Evolutionary conservation across 306 rosid genomes (phyloP), one percentile per base, ranked within the genome.

Genomic region (Cajanus cajan): DNA sequence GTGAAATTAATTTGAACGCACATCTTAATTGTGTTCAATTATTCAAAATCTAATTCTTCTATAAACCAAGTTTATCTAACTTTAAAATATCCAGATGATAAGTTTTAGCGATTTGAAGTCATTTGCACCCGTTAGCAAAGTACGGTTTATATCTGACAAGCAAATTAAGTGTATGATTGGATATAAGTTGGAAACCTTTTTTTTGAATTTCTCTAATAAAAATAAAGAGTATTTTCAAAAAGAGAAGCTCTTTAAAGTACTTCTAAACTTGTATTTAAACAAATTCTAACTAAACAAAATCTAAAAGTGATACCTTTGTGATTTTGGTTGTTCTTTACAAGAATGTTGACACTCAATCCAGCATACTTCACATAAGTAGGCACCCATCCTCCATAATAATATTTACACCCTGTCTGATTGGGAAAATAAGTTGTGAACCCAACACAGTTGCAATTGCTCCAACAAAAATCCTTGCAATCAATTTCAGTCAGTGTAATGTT

Each of bases 401-500:
- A 70, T 21, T 1, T 15, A 39, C 82, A 78, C 11, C 76, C 76
- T 0, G 82, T 78, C 2, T 43, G 43, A 31, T 78, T 69, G 19
- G 15, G 6, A 51, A 54, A 69, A 4, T 25, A 21, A 19, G 76
- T n/a, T 41, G 34, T 34, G 68, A 78, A 68, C 21, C 51, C 77
- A 58, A 69, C 45, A 37, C 76, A 69, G 31, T 11, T 68, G 10
- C 77, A 68, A 44, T 68, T 78, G 12, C 16, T 43, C 82, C 69
- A 68, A 47, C 82, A 78, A 28, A 45, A 28, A 41, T 33, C 61
- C 58, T 33, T 68, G 10, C 82, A 78, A 44, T 78, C 77, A 69
- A 43, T 44, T 40, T 36, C 63, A 45, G 31, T 4, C 6, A 82
- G 68, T 51, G 36, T 76, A 4, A 18, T 25, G 36, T 68, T 19